phyloP scores from a whole-genome alignment of 2,329 filamentous ascomycete genomes.

The Pochonia chlamydosporia region DNA sequence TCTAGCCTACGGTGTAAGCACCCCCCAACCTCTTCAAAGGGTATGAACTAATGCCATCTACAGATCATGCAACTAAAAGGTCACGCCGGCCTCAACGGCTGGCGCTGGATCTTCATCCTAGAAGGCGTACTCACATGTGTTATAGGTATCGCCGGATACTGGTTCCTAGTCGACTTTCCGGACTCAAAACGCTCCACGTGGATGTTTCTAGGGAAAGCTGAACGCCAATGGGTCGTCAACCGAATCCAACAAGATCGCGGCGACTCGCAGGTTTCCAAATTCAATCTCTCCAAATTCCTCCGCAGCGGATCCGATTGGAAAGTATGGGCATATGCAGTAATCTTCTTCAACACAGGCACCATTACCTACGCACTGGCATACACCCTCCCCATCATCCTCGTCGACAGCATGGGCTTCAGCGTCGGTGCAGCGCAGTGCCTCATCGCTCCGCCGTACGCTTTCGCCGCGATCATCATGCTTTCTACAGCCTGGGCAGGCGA shows the following conservation, averaged over 20 bases:
- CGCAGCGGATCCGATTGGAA: neutral
- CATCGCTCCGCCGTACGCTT: constrained; percentile 18
- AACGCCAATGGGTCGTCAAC: neutral
- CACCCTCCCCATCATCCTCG: constrained; percentile 18
- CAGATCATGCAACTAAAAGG: neutral
- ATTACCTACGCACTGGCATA: constrained; percentile 14
- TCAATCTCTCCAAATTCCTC: neutral
- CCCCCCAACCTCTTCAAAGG: neutral
- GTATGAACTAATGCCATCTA: too few species aligned
- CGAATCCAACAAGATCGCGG: neutral
- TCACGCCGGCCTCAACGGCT: constrained; percentile 5
- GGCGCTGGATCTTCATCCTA: constrained; percentile 9
- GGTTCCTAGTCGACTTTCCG: neutral
- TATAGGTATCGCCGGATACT: neutral
- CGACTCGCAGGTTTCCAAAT: neutral
- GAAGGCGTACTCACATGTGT: neutral
- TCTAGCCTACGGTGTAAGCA: neutral
- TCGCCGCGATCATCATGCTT: constrained; percentile 15
- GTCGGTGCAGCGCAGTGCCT: constrained; percentile 14
- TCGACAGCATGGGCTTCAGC: constrained; percentile 12
- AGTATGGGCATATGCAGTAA: constrained; percentile 1
- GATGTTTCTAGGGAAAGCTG: neutral
- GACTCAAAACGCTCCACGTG: neutral
- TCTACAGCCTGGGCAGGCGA: constrained; percentile 15
- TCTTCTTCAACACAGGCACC: constrained; percentile 5